Base-by-base conservation (phyloP, 2,329 filamentous ascomycete genomes). In the Ciborinia camelliae region DNA sequence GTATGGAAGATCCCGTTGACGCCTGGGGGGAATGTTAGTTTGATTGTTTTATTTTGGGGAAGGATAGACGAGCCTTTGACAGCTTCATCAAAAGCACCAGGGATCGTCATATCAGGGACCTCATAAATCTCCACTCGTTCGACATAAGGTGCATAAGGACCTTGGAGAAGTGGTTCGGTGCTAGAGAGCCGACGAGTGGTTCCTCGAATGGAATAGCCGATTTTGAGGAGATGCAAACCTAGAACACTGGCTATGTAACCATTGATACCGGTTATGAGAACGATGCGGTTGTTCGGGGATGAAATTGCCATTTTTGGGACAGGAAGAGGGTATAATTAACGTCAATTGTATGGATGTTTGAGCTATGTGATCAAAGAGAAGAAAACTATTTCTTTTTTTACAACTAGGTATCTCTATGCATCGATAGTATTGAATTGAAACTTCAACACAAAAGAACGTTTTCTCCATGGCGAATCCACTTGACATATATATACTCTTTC, bases 231-330 rank as follows among this genome's bases (percentile, higher is more conserved):
- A 14, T 69, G 65, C 14, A 69, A 60, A 9, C 73, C 71, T 2
- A 74, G 65, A 8, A 71, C 68, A 51, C 70, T 71, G 37, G 74
- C 75, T 55, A 76, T 72, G 55, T 75, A 76, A 43, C 76, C 75
- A 63, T 75, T 75, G 55, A 73, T 73, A 6, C 75, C 75, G 12
- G 75, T 76, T 41, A 76, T 69, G 26, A 75, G 69, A 9, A 75
- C 67, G 6, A 70, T 72, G 51, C 73, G 69, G 41, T 71, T 66
- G 35, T 75, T 73, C 32, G 65, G 69, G 48, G 45, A 30, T 60
- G 71, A 63, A 39, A 72, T 59, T 39, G 70, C 65, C 72, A 73
- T 73, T 45, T 51, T 54, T 20, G 15, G 12, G 28, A 12, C 12
- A 18, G 41, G 28, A 18, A 26, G 8, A n/a, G 10, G 18, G 2